A percentile compares a stretch with the other conserved stretches of the same genome.
Evolutionary conservation across 768 basidiomycete genomes (phyloP).

Genomic region (Sutorius australiensis): DNA sequence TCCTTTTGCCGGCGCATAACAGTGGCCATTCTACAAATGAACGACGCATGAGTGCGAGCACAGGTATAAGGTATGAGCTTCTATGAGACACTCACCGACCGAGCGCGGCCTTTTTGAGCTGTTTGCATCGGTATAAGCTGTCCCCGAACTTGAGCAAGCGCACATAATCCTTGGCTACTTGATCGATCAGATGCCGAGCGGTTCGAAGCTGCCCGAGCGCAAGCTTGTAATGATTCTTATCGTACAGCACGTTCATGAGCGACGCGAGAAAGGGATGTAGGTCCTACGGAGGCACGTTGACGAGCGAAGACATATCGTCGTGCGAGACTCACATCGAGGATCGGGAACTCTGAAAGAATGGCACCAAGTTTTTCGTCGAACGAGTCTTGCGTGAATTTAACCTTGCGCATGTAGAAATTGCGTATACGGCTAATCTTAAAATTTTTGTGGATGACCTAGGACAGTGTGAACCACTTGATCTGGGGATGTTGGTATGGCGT

Average conservation of each 20-base stretch:
- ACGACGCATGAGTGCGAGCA: not conserved
- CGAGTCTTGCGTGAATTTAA: constrained; percentile 96
- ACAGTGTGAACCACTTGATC: constrained; percentile 1
- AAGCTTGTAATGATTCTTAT: constrained; percentile 99
- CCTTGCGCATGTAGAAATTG: constrained; percentile 98
- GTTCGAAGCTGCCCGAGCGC: constrained; percentile 96
- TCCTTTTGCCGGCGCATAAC: constrained; percentile 99
- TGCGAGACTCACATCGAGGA: constrained; percentile 77
- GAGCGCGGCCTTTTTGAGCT: constrained; percentile 94
- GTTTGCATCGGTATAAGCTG: constrained; percentile 96
- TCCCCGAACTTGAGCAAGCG: constrained; percentile 97
- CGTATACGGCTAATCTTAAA: constrained; percentile 99
- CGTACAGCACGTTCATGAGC: constrained; percentile 96
- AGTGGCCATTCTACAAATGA: constrained; percentile 82
- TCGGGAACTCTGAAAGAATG: constrained; percentile 94
- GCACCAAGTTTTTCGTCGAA: constrained; percentile 94
- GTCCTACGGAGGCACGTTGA: constrained; percentile 44
- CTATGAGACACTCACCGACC: constrained; percentile 71
- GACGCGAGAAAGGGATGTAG: constrained; percentile 95
- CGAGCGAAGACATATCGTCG: not conserved
- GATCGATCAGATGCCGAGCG: constrained; percentile 92
- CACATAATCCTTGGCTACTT: constrained; percentile 95
- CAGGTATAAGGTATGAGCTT: not conserved
- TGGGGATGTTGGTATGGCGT: constrained; percentile 4
- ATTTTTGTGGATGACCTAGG: constrained; percentile 96